A percentile compares a stretch with the other conserved stretches of the same genome.
These are phyloP conservation scores for Boletellus sp. DNA, from an alignment of 1,284 basidiomycete genomes.

Conservation along the genomic window DNA sequence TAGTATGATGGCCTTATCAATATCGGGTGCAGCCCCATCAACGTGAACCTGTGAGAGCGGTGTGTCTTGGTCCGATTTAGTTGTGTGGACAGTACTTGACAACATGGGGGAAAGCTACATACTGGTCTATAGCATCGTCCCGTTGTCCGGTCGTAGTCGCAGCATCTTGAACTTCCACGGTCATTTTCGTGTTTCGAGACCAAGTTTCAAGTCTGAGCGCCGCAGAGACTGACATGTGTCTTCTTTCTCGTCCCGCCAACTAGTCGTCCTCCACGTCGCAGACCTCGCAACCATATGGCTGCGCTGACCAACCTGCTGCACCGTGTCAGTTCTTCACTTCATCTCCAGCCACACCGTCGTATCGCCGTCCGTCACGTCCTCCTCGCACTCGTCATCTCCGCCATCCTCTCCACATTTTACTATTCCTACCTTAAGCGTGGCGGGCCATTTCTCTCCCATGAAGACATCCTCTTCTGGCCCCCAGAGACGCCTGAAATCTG, in stretches of 20 bases:
- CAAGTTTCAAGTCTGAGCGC: too few relatives aligned
- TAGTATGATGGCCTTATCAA: constrained; percentile 9
- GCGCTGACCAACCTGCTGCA: neutral
- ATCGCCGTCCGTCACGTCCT: constrained; percentile 30
- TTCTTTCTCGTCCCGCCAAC: too few relatives aligned
- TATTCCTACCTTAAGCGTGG: constrained; percentile 13
- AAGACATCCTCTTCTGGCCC: constrained; percentile 17
- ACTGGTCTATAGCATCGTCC: neutral
- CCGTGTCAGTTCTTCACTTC: constrained; percentile 1
- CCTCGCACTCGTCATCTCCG: constrained; percentile 22
- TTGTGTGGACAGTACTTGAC: neutral
- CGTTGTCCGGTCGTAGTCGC: too few relatives aligned
- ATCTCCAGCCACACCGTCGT: constrained; percentile 20
- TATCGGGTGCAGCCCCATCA: constrained; percentile 14
- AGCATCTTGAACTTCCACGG: too few relatives aligned
- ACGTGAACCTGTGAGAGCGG: neutral
- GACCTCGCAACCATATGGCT: neutral
- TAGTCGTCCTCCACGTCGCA: too few relatives aligned
- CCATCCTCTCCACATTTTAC: constrained; percentile 20
- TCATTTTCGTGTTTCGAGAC: too few relatives aligned
- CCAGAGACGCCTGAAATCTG: constrained; percentile 37
- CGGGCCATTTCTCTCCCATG: constrained; percentile 3
- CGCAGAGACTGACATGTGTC: too few relatives aligned
- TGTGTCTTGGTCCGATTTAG: neutral
- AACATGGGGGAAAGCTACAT: neutral